Evolutionary conservation across 345 rosid genomes (phyloP).

Genomic region (Populus euphratica): DNA sequence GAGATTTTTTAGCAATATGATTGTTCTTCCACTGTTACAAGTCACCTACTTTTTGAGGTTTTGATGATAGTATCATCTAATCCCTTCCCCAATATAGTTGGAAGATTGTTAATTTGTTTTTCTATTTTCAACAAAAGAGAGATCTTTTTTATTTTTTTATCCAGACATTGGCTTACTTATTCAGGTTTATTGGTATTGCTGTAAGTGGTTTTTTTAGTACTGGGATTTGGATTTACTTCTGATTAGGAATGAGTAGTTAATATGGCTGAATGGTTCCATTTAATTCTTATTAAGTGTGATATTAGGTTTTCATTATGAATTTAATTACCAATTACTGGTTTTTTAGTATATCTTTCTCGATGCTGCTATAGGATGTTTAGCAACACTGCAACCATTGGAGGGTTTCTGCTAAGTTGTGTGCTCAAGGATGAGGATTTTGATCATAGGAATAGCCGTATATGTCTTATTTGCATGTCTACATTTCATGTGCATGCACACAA

Average conservation of each 20-base stretch:
- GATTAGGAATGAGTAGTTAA: not conserved
- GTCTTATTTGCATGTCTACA: not conserved
- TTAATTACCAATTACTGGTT: not conserved
- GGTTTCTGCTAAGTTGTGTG: not conserved
- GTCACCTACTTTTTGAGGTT: not conserved
- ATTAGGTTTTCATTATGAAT: not conserved
- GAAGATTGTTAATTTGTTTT: not conserved
- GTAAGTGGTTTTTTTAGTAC: not conserved
- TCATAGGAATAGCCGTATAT: not conserved
- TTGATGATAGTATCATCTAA: not conserved
- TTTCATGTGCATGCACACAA: not conserved
- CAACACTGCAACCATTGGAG: not conserved
- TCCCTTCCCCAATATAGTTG: not conserved
- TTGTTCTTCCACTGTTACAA: not conserved
- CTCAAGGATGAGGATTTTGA: not conserved
- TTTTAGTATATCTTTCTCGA: not conserved
- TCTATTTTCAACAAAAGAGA: not conserved
- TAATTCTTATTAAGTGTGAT: not conserved
- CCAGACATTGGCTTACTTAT: not conserved
- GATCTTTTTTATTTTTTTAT: not conserved
- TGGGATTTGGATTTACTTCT: not conserved
- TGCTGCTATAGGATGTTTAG: not conserved
- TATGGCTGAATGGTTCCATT: not conserved
- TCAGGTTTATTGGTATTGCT: not conserved
- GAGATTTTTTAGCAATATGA: not conserved